These are phyloP conservation scores for Thielaviopsis euricoi DNA, from an alignment of 2,329 filamentous ascomycete genomes.

Conservation along the genomic window DNA sequence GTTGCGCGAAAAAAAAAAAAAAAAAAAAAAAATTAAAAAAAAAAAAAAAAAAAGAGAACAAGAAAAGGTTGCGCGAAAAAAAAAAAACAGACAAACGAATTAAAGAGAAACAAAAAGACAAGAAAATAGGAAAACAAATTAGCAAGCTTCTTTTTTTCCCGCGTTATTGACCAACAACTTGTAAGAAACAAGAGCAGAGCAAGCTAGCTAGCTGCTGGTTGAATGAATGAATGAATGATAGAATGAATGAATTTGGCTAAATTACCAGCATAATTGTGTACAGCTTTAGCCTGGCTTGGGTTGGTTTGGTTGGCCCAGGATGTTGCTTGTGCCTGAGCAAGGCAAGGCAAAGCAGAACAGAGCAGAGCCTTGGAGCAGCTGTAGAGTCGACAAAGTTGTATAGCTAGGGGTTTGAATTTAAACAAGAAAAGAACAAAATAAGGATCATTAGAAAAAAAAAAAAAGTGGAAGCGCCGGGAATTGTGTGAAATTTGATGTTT, in stretches of 20 bases:
- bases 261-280: background rate
- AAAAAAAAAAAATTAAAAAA: background rate
- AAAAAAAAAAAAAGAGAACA: background rate
- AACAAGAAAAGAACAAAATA: too few species aligned
- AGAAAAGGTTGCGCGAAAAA: background rate
- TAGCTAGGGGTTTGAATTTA: too few species aligned
- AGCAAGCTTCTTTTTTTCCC: too few species aligned
- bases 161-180: too few species aligned
- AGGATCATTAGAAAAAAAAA: too few species aligned
- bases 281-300: too few species aligned
- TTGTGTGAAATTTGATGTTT: too few species aligned
- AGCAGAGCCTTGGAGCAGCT: too few species aligned
- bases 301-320: too few species aligned
- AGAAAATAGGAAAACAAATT: background rate
- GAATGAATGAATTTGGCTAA: constrained; percentile 3
- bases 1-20: background rate
- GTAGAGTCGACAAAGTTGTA: too few species aligned
- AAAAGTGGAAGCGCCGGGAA: background rate
- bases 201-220: background rate
- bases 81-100: background rate
- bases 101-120: background rate
- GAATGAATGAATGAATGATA: background rate
- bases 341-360: too few species aligned
- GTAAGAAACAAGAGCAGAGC: background rate
- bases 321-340: too few species aligned